These are phyloP conservation scores for Fibroporia radiculosa DNA, from an alignment of 768 basidiomycete species.

Conservation along the genomic window DNA sequence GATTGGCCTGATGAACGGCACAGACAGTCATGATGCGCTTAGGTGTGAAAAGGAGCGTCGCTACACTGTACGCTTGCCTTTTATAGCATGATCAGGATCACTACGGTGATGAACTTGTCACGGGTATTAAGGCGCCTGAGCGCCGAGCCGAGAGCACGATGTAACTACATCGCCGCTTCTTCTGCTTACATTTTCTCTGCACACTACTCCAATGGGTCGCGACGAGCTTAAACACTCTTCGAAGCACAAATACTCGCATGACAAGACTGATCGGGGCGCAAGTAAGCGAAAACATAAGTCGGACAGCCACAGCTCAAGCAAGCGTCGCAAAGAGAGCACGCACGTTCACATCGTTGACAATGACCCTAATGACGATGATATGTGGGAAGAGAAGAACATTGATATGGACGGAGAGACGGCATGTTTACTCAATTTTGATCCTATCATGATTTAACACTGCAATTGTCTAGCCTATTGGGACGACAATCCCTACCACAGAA, in stretches of 20 bases:
- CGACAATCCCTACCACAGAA: slow-evolving; percentile 71
- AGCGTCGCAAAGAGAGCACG: slow-evolving; percentile 28
- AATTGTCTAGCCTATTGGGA: slow-evolving; percentile 44
- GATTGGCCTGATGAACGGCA: too few relatives aligned
- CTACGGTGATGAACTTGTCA: too few relatives aligned
- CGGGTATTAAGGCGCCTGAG: too few relatives aligned
- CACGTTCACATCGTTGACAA: slow-evolving; percentile 57
- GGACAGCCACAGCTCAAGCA: slow-evolving; percentile 31
- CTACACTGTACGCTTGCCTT: too few relatives aligned
- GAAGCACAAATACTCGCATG: slow-evolving; percentile 27
- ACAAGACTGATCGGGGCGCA: slow-evolving; percentile 35
- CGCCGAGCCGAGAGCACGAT: too few relatives aligned
- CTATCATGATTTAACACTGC: not conserved
- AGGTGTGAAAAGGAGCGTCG: too few relatives aligned
- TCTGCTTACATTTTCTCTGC: not conserved
- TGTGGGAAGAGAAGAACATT: slow-evolving; percentile 88
- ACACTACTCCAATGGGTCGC: slow-evolving; percentile 12
- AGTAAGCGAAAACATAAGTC: slow-evolving; percentile 50
- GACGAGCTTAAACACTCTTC: slow-evolving; percentile 19
- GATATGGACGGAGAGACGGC: slow-evolving; percentile 72
- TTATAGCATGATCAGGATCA: too few relatives aligned
- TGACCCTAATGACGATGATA: slow-evolving; percentile 62
- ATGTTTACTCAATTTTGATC: slow-evolving; percentile 11
- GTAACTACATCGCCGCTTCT: too few relatives aligned
- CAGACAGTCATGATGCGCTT: too few relatives aligned